A percentile compares a stretch with the other conserved stretches of the same genome.
Evolutionary conservation across 2,329 filamentous ascomycete species (phyloP).

Genomic region (Neonectria hederae): DNA sequence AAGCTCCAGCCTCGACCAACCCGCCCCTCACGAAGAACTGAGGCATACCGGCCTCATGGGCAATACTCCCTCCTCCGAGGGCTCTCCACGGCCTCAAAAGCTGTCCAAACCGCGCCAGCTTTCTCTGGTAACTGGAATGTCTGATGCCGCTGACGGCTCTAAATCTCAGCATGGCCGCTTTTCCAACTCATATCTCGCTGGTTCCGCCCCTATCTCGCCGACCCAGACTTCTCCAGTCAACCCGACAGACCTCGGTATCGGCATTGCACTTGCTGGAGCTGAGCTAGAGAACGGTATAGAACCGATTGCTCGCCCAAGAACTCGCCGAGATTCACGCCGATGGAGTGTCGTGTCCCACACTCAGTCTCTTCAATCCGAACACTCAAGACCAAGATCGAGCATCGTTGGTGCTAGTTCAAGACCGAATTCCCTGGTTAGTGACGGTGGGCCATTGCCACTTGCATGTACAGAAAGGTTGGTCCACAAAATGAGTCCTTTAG

Average conservation of each 20-base stretch:
- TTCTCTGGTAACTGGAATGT: conserved; percentile 53
- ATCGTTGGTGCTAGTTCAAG: conserved; percentile 26
- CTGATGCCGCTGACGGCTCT: conserved; percentile 48
- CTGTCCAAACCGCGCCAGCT: conserved; percentile 61
- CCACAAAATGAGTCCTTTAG: conserved; percentile 1
- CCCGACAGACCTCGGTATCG: conserved; percentile 25
- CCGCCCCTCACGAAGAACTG: conserved; percentile 15
- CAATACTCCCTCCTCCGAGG: conserved; percentile 59
- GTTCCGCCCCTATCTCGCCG: conserved; percentile 36
- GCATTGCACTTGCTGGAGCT: conserved; percentile 32
- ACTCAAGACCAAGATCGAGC: conserved; percentile 27
- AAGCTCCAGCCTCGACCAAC: conserved; percentile 10
- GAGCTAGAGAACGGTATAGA: conserved; percentile 24
- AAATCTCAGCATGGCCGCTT: conserved; percentile 40
- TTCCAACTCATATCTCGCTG: conserved; percentile 46
- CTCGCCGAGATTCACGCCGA: conserved; percentile 28
- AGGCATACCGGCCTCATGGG: conserved; percentile 53
- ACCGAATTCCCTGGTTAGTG: conserved; percentile 27
- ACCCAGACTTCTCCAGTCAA: conserved; percentile 29
- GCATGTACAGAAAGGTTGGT: conserved; percentile 40
- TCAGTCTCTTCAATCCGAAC: conserved; percentile 34
- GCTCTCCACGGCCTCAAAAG: conserved; percentile 55
- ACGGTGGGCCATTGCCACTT: conserved; percentile 28
- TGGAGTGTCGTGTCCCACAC: conserved; percentile 25
- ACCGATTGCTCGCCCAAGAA: conserved; percentile 29